Percentiles rank a stretch among this genome's conserved stretches.
Conservation (phyloP, 257 asterid genomes). For the Solanum chmielewskii region DNA sequence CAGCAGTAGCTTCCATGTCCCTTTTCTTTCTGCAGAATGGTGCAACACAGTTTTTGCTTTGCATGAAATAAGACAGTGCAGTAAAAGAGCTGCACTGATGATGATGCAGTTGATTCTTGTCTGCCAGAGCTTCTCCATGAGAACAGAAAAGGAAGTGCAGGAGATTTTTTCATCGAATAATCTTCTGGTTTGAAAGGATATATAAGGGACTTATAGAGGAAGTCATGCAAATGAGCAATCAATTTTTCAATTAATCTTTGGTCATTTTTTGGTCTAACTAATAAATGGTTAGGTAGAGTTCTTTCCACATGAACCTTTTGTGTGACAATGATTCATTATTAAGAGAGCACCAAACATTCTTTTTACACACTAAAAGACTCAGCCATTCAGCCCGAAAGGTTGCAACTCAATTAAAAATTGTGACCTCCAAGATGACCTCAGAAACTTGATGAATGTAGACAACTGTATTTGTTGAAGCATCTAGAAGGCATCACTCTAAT, state of each 20-base stretch:
- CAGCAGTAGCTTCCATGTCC: constrained; percentile 40
- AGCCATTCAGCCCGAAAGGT: not conserved
- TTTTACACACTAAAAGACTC: not conserved
- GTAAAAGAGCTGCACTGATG: not conserved
- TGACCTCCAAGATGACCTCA: not conserved
- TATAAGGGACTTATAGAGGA: not conserved
- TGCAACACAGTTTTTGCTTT: not conserved
- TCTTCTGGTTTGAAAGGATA: not conserved
- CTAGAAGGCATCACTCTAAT: not conserved
- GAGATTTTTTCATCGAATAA: not conserved
- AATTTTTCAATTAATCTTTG: not conserved
- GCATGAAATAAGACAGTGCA: not conserved
- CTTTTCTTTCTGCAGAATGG: constrained; percentile 3
- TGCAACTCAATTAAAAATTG: not conserved
- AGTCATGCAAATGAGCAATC: not conserved
- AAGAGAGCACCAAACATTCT: not conserved
- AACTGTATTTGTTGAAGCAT: not conserved
- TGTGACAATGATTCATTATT: not conserved
- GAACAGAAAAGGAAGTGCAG: not conserved
- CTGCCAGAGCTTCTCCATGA: constrained; percentile 12
- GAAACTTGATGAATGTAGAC: not conserved
- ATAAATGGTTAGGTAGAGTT: not conserved
- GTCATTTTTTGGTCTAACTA: not conserved
- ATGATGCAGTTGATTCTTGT: constrained; percentile 3
- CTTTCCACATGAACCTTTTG: not conserved